Evolutionary conservation across 2,329 filamentous ascomycete species (phyloP), one percentile per base, ranked within the genome.

Genomic region (Chaetomiaceae sp.): DNA sequence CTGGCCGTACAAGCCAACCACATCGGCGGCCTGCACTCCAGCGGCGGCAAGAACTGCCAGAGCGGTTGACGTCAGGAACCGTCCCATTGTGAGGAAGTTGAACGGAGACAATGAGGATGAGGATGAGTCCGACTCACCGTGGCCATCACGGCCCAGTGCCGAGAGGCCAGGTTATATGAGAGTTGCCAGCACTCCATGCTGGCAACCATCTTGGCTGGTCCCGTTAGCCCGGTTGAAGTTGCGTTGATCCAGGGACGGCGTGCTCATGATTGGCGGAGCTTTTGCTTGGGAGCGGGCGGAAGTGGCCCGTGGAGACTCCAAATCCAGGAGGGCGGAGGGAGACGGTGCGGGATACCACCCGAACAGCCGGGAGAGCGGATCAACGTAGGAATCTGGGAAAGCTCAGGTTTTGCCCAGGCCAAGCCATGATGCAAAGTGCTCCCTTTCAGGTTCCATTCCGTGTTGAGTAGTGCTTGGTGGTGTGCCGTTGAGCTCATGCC

Each of bases 321-420:
- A 57, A 64, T 64, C 52, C 56, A 61, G 61, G 59, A 58, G 57
- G 56, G 55, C 63, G 63, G 63, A 65, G 55, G 63, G 47, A 62
- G 56, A 39, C 9, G 27, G 19, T 57, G 62, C 62, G 62, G 61
- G 55, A 58, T 58, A 34, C 48, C 37, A 58, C 54, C 53, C 57
- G 58, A 59, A 59, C 42, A 62, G 53, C 61, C 61, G 61, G 34
- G 29, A 53, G 11, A 11, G n/a, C 31, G 25, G 45, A 29, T 40
- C 12, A 31, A 4, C 12, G 19, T 27, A 25, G n/a, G 23, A 20
- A 46, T 53, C 20, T 22, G 47, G 39, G 22, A 48, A 22, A 17
- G 25, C 27, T 31, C 23, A 17, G 23, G 14, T 8, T 12, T 5
- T 25, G n/a, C 17, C 19, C 36, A 25, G 47, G 25, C 27, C 15